Evolutionary conservation across 169 alveolate species (phyloP).

Genomic region (Babesia ovis): DNA sequence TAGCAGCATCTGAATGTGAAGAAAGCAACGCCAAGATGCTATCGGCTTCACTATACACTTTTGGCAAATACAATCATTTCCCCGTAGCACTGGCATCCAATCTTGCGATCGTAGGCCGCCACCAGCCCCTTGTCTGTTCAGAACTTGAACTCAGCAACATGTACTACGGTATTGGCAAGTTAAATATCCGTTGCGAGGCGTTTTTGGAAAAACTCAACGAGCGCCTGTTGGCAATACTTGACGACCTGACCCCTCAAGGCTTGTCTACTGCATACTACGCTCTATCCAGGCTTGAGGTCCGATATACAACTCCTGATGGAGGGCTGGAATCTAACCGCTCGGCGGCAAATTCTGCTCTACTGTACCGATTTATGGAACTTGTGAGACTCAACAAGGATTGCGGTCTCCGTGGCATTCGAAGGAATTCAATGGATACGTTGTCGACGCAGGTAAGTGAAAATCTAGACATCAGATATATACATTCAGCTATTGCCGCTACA

Average conservation of each 20-base stretch:
- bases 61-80: conserved; percentile 47
- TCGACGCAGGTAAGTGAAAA: too few species aligned
- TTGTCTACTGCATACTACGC: conserved; percentile 43
- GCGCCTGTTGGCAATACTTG: conserved; percentile 9
- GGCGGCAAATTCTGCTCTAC: background rate
- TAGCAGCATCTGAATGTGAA: background rate
- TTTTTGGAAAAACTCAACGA: conserved; percentile 22
- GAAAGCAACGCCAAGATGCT: conserved; percentile 50
- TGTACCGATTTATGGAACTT: conserved; percentile 8
- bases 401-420: background rate
- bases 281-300: conserved; percentile 32
- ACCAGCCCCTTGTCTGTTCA: background rate
- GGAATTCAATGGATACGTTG: background rate
- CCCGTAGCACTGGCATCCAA: conserved; percentile 7
- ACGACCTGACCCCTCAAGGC: conserved; percentile 51
- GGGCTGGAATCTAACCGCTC: background rate
- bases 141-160: conserved; percentile 57
- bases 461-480: too few species aligned
- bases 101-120: background rate
- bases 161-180: conserved; percentile 54
- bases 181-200: conserved; percentile 25
- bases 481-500: conserved; percentile 47
- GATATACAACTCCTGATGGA: background rate
- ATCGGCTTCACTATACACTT: conserved; percentile 47
- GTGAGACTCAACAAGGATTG: background rate